Evolutionary conservation across 768 basidiomycete genomes (phyloP).

Genomic region (Amanita thiersii): DNA sequence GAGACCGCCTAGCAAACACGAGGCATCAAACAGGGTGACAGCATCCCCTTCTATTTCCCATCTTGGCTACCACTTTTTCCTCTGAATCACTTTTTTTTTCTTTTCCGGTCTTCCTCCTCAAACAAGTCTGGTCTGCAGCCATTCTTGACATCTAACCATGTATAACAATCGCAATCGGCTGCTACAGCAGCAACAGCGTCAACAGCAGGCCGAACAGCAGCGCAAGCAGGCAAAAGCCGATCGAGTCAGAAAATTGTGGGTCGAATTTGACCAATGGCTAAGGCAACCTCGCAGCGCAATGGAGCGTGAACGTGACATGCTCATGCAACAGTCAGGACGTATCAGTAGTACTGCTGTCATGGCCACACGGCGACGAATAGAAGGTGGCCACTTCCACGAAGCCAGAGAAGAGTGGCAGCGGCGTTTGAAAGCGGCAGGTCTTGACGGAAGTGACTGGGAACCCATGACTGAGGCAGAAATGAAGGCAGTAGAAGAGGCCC

Average conservation of each 20-base stretch:
- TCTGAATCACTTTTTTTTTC: constrained; percentile 13
- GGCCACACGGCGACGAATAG: constrained; percentile 18
- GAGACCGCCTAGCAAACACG: constrained; percentile 1
- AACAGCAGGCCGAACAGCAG: constrained; percentile 10
- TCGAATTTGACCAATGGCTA: constrained; percentile 25
- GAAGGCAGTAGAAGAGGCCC: constrained; percentile 22
- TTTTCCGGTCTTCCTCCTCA: constrained; percentile 23
- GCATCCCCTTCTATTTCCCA: constrained; percentile 2
- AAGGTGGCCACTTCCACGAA: constrained; percentile 22
- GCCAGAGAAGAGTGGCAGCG: constrained; percentile 35
- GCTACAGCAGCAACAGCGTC: constrained; percentile 14
- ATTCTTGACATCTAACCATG: constrained; percentile 14
- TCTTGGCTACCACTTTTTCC: constrained; percentile 1
- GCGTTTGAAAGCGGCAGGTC: constrained; percentile 22
- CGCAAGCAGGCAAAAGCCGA: constrained; percentile 8
- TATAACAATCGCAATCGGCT: constrained; percentile 14
- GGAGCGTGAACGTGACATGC: constrained; percentile 20
- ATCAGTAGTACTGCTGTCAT: constrained; percentile 22
- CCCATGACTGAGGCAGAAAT: constrained; percentile 31
- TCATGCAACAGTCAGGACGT: constrained; percentile 13
- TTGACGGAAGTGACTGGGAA: constrained; percentile 36
- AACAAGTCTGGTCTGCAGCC: constrained; percentile 14
- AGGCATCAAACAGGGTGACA: constrained; percentile 3
- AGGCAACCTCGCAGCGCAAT: constrained; percentile 18
- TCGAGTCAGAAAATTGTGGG: constrained; percentile 26